phyloP scores from a whole-genome alignment of 495 filamentous ascomycete genomes.

The Aspergillus cristatus region DNA sequence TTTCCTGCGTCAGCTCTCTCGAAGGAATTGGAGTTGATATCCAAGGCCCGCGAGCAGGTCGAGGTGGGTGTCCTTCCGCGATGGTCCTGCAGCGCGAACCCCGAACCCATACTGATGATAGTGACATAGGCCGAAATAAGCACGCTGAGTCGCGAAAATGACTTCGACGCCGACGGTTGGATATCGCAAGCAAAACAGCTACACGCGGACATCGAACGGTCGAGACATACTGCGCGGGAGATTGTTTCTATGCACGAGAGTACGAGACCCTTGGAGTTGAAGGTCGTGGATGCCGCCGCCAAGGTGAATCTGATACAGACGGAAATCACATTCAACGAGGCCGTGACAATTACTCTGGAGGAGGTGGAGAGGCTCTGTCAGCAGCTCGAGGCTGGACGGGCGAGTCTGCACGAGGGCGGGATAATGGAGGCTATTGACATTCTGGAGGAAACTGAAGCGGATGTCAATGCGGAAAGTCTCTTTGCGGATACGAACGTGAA shows the following conservation, averaged over 20 bases:
- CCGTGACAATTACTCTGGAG: slow-evolving; percentile 52
- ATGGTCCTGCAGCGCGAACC: too few relatives aligned
- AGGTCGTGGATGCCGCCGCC: slow-evolving; percentile 54
- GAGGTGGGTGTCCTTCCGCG: slow-evolving; percentile 42
- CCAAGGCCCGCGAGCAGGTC: slow-evolving; percentile 54
- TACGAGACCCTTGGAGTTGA: slow-evolving; percentile 47
- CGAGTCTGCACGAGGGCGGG: slow-evolving; percentile 34
- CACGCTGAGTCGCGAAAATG: slow-evolving; percentile 59
- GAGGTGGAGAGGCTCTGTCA: slow-evolving; percentile 41
- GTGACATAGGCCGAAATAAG: slow-evolving; percentile 63
- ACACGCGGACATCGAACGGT: slow-evolving; percentile 70
- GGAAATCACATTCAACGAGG: slow-evolving; percentile 69
- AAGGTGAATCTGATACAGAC: slow-evolving; percentile 63
- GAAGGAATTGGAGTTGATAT: slow-evolving; percentile 54
- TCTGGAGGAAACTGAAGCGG: slow-evolving; percentile 44
- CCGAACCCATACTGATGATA: too few relatives aligned
- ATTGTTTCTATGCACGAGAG: slow-evolving; percentile 66
- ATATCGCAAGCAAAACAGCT: slow-evolving; percentile 71
- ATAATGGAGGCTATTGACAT: slow-evolving; percentile 50
- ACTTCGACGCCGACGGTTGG: slow-evolving; percentile 75
- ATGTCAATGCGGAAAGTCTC: slow-evolving; percentile 20
- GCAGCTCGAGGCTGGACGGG: slow-evolving; percentile 35
- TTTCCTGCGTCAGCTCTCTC: slow-evolving; percentile 50
- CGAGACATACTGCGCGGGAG: slow-evolving; percentile 59
- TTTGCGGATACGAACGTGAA: slow-evolving; percentile 33